Conservation (phyloP, 2,329 filamentous ascomycete genomes). For the Ramularia endophylla region DNA sequence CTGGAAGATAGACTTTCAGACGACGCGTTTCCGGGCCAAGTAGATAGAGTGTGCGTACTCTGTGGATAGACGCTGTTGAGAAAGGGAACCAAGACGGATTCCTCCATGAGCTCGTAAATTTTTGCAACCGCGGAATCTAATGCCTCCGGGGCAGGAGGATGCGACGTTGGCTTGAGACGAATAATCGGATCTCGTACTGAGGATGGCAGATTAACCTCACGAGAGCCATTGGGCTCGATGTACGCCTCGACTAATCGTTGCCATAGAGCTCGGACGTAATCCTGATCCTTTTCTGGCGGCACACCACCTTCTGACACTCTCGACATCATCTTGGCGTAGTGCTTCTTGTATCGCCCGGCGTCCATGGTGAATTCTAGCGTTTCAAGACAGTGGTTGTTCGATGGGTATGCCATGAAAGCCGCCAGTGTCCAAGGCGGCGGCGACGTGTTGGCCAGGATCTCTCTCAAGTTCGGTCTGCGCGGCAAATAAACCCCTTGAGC, state of each 20-base stretch:
- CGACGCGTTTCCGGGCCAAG: conserved; percentile 36
- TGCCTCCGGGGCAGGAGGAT: conserved; percentile 67
- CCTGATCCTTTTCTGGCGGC: conserved; percentile 52
- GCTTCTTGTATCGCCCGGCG: conserved; percentile 73
- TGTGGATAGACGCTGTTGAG: conserved; percentile 60
- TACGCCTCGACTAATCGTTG: conserved; percentile 83
- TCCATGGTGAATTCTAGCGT: conserved; percentile 97
- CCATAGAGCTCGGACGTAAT: conserved; percentile 77
- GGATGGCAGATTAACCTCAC: conserved; percentile 86
- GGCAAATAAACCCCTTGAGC: conserved; percentile 48
- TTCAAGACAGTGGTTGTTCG: conserved; percentile 94
- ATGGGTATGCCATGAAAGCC: conserved; percentile 94
- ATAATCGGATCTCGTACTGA: conserved; percentile 78
- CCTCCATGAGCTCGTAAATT: conserved; percentile 95
- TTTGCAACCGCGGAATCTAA: conserved; percentile 80
- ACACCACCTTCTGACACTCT: conserved; percentile 37
- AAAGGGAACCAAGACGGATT: conserved; percentile 89
- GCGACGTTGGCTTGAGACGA: conserved; percentile 49
- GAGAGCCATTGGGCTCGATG: conserved; percentile 74
- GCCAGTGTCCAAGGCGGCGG: conserved; percentile 83
- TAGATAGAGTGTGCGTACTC: conserved; percentile 38
- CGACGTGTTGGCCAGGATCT: conserved; percentile 82
- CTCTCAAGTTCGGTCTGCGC: conserved; percentile 67
- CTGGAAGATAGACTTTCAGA: conserved; percentile 28
- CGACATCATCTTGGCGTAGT: conserved; percentile 56